phyloP scores from a whole-genome alignment of 208 protist genomes.

The Wallacemonas sp. region DNA sequence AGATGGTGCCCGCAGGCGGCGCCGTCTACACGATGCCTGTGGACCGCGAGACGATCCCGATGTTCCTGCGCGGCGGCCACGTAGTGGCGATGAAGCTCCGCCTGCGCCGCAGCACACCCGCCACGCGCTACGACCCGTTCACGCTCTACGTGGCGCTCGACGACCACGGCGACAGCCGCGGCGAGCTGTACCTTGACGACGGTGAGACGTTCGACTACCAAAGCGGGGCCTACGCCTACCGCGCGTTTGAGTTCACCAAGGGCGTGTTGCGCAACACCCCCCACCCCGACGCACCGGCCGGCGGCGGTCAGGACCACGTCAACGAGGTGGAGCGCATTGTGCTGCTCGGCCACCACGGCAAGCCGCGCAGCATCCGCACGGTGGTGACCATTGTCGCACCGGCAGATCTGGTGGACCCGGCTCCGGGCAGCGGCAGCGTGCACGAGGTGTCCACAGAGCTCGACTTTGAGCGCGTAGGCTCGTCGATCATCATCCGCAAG shows the following conservation, averaged over 20 bases:
- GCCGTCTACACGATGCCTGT: conserved; percentile 47
- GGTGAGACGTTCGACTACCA: conserved; percentile 72
- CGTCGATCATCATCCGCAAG: conserved; percentile 61
- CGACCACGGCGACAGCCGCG: conserved; percentile 55
- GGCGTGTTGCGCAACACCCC: conserved; percentile 33
- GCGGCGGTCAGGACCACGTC: conserved; percentile 3
- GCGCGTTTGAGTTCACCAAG: conserved; percentile 55
- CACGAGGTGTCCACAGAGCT: conserved; percentile 28
- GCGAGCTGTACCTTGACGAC: conserved; percentile 82
- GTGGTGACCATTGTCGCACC: neutral
- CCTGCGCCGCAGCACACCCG: conserved; percentile 77
- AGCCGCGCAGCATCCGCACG: conserved; percentile 27
- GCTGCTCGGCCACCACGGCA: conserved; percentile 58
- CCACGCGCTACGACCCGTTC: conserved; percentile 91
- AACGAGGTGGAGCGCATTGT: conserved; percentile 76
- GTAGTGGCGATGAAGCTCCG: conserved; percentile 93
- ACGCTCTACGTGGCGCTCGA: conserved; percentile 93
- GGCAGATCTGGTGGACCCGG: conserved; percentile 16
- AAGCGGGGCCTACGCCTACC: conserved; percentile 48
- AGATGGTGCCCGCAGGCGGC: conserved; percentile 17
- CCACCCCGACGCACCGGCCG: neutral
- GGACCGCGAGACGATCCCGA: conserved; percentile 86
- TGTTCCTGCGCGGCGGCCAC: conserved; percentile 93
- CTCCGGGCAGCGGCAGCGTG: conserved; percentile 1
- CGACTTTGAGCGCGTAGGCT: conserved; percentile 57